Evolutionary conservation across 257 asterid species (phyloP).

Genomic region (Nicotiana attenuata): DNA sequence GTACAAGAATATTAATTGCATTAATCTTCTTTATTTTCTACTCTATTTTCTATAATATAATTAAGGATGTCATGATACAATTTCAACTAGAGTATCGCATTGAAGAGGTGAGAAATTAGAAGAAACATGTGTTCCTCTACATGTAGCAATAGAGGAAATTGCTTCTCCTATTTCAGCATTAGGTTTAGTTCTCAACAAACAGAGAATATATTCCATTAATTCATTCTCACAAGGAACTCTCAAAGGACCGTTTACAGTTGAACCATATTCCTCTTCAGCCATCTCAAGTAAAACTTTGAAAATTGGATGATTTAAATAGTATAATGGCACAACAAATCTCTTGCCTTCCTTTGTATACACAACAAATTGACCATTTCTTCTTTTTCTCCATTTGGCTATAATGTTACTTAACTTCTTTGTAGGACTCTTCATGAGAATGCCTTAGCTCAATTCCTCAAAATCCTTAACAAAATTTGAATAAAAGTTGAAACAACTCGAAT

Average conservation of each 20-base stretch:
- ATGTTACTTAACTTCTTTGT: conserved; percentile 38
- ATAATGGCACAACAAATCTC: conserved; percentile 31
- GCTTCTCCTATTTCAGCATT: conserved; percentile 19
- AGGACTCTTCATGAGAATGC: conserved; percentile 13
- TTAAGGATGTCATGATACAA: not conserved
- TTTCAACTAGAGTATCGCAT: conserved; percentile 13
- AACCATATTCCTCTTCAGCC: conserved; percentile 56
- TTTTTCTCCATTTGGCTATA: conserved; percentile 32
- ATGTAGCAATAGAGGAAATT: conserved; percentile 8
- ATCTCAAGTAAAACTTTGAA: conserved; percentile 47
- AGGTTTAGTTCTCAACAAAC: conserved; percentile 16
- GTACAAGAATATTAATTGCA: no score
- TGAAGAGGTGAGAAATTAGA: not conserved
- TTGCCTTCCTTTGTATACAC: conserved; percentile 46
- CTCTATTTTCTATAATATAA: not conserved
- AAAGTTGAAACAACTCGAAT: not conserved
- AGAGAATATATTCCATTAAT: conserved; percentile 31
- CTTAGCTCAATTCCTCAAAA: not conserved
- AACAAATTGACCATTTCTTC: conserved; percentile 37
- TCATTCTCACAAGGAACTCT: conserved; percentile 44
- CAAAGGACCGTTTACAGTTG: conserved; percentile 33
- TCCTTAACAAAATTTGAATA: not conserved
- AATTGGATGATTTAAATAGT: conserved; percentile 44
- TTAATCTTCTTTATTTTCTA: not conserved
- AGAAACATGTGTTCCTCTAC: conserved; percentile 12